Percentiles rank a stretch among this genome's conserved stretches.
Conservation (phyloP, 192 early-diverging fungal species). For the Backusella morwellensis region DNA sequence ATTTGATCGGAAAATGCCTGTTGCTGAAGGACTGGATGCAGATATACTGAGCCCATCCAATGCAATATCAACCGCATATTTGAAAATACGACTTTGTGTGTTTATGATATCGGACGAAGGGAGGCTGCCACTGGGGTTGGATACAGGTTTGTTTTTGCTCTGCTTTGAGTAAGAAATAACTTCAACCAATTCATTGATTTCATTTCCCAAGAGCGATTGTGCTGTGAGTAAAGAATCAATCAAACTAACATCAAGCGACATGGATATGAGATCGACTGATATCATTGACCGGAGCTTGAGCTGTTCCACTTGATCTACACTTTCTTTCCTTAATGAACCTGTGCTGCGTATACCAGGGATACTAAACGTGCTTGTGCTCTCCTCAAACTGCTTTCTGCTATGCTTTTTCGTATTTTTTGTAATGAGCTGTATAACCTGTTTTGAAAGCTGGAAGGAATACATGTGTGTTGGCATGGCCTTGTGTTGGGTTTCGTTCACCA, state of each 20-base stretch:
- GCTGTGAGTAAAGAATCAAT: slow-evolving; percentile 79
- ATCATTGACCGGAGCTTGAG: slow-evolving; percentile 48
- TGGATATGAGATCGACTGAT: slow-evolving; percentile 52
- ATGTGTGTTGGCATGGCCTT: slow-evolving; percentile 34
- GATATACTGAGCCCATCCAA: slow-evolving; percentile 59
- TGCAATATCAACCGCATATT: slow-evolving; percentile 58
- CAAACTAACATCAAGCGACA: slow-evolving; percentile 61
- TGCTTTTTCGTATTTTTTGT: slow-evolving; percentile 12
- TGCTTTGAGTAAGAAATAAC: slow-evolving; percentile 43
- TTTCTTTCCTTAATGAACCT: slow-evolving; percentile 40
- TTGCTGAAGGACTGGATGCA: slow-evolving; percentile 58
- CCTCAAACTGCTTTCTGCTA: not conserved
- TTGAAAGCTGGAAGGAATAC: slow-evolving; percentile 46
- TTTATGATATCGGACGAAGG: not conserved
- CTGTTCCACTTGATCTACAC: slow-evolving; percentile 14
- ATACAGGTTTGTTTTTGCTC: slow-evolving; percentile 15
- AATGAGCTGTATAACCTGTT: slow-evolving; percentile 55
- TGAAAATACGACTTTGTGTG: not conserved
- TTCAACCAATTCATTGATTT: slow-evolving; percentile 74
- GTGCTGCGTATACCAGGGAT: slow-evolving; percentile 53
- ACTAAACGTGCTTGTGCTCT: slow-evolving; percentile 45
- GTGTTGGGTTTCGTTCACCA: slow-evolving; percentile 46
- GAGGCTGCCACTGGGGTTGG: not conserved
- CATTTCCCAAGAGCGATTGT: slow-evolving; percentile 69
- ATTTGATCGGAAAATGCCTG: slow-evolving; percentile 59